Conservation (phyloP, 768 basidiomycete species). For the Collybia mongolica region DNA sequence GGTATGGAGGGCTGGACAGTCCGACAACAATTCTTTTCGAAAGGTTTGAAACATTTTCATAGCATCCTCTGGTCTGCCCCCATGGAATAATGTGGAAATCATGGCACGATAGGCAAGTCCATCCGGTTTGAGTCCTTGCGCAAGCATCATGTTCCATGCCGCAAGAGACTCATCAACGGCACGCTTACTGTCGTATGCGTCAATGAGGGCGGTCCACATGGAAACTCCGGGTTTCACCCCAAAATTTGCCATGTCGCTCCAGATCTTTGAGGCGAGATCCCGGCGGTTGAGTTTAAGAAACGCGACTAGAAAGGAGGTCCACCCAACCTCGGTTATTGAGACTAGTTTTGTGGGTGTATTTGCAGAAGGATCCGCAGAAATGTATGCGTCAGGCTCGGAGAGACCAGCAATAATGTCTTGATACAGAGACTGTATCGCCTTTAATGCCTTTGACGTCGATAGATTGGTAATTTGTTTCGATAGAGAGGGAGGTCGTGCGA, state of each 20-base stretch:
- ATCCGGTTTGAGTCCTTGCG: constrained; percentile 58
- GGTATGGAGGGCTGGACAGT: constrained; percentile 19
- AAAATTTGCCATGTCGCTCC: constrained; percentile 61
- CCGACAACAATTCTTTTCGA: constrained; percentile 30
- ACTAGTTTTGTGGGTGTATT: constrained; percentile 40
- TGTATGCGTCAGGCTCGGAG: constrained; percentile 48
- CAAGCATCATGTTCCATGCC: constrained; percentile 64
- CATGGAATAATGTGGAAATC: constrained; percentile 58
- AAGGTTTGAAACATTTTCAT: constrained; percentile 51
- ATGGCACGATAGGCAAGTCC: constrained; percentile 67
- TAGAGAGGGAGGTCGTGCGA: constrained; percentile 49
- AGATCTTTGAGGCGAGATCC: constrained; percentile 61
- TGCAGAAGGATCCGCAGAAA: constrained; percentile 41
- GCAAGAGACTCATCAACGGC: constrained; percentile 51
- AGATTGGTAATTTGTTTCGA: constrained; percentile 50
- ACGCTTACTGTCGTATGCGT: constrained; percentile 54
- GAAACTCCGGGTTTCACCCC: constrained; percentile 50
- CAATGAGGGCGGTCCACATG: constrained; percentile 73
- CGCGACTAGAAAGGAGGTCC: constrained; percentile 65
- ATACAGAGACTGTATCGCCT: constrained; percentile 48
- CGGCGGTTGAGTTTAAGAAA: constrained; percentile 56
- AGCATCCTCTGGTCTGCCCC: constrained; percentile 49
- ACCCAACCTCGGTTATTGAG: constrained; percentile 53
- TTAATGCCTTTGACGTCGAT: constrained; percentile 28
- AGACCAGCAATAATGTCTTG: constrained; percentile 48